Evolutionary conservation across 805 yeast genomes (phyloP).

Genomic region (Saccharomycopsis schoenii): DNA sequence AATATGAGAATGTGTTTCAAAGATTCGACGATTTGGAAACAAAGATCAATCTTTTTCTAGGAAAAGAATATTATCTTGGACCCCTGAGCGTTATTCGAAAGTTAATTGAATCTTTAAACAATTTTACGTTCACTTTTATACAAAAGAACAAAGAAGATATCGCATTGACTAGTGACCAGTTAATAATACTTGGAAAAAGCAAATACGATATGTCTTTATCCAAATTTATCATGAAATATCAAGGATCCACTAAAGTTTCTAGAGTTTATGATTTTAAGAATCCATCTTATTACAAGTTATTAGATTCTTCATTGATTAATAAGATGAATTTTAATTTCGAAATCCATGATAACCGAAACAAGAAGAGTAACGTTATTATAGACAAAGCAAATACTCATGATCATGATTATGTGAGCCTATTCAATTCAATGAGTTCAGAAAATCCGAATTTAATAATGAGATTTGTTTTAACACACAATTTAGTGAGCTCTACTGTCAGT

Average conservation of each 20-base stretch:
- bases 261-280: conserved; percentile 7
- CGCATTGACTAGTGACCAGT: background rate
- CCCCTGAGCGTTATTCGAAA: background rate
- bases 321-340: conserved; percentile 5
- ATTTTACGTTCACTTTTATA: background rate
- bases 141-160: background rate
- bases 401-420: background rate
- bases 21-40: background rate
- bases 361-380: background rate
- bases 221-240: background rate
- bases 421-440: background rate
- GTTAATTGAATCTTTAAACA: background rate
- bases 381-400: background rate
- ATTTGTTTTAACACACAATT: background rate
- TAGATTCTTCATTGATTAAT: conserved; percentile 7
- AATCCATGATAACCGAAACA: background rate
- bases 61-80: background rate
- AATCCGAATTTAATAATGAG: background rate
- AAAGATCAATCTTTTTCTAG: background rate
- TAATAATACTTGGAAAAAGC: background rate
- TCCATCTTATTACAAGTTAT: conserved; percentile 3
- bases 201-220: background rate
- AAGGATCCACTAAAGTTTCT: background rate
- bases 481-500: background rate
- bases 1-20: background rate